phyloP scores from a whole-genome alignment of 1,284 basidiomycete genomes.

The Takashimella koratensis region DNA sequence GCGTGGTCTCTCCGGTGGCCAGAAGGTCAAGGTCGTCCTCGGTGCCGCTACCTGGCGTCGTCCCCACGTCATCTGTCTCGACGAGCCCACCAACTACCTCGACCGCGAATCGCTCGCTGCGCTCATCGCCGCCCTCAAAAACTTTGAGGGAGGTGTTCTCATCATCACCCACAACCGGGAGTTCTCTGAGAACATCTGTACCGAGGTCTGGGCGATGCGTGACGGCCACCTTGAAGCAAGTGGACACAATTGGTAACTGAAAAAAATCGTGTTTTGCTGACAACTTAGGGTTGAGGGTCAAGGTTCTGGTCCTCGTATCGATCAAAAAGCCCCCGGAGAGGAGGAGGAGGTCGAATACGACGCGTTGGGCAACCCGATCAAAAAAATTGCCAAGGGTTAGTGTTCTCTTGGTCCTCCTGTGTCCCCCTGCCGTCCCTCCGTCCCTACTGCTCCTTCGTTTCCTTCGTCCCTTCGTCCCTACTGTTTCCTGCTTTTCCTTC shows the following conservation, averaged over 20 bases:
- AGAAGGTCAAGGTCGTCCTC: conserved; percentile 99
- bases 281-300: too few species aligned
- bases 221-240: conserved; percentile 89
- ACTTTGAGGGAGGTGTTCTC: conserved; percentile 94
- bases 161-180: conserved; percentile 96
- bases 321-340: conserved; percentile 80
- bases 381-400: conserved; percentile 47
- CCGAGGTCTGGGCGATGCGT: conserved; percentile 67
- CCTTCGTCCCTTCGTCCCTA: too few species aligned
- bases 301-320: conserved; percentile 80
- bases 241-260: conserved; percentile 84
- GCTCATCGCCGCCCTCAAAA: conserved; percentile 91
- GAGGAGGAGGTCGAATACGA: conserved; percentile 87
- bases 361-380: conserved; percentile 95
- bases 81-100: conserved; percentile 93
- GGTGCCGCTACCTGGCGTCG: conserved; percentile 98
- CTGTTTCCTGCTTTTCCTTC: too few species aligned
- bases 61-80: conserved; percentile 94
- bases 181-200: conserved; percentile 92
- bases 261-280: too few species aligned
- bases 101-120: conserved; percentile 97
- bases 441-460: too few species aligned
- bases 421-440: too few species aligned
- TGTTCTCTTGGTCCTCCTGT: too few species aligned
- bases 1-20: conserved; percentile 97